Evolutionary conservation across 345 rosid species (phyloP).

Genomic region (Citrus mangshanensis): DNA sequence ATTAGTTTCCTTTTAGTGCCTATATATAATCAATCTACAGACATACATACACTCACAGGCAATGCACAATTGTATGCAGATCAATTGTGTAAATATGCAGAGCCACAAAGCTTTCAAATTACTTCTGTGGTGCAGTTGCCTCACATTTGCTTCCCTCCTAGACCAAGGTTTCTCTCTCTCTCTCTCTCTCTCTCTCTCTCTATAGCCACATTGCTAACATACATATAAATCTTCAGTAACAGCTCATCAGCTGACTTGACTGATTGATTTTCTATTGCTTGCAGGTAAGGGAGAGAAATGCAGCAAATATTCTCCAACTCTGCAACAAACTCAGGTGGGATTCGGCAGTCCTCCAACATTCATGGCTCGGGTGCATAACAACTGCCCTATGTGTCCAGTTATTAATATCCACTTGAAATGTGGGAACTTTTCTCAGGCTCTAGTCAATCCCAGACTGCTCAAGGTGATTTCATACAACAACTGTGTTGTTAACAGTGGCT

Average conservation of each 20-base stretch:
- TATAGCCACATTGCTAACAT: neutral
- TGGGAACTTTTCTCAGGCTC: slow-evolving; percentile 28
- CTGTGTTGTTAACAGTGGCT: slow-evolving; percentile 31
- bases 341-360: slow-evolving; percentile 24
- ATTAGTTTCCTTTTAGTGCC: neutral
- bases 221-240: no score
- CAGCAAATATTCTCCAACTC: slow-evolving; percentile 10
- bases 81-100: neutral
- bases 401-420: slow-evolving; percentile 33
- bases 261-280: neutral
- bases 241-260: neutral
- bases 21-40: neutral
- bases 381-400: slow-evolving; percentile 35
- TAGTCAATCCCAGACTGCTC: slow-evolving; percentile 32
- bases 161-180: slow-evolving; percentile 1
- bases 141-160: slow-evolving; percentile 17
- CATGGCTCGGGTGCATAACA: slow-evolving; percentile 27
- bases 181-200: slow-evolving; percentile 8
- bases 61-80: neutral
- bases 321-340: slow-evolving; percentile 28
- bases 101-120: slow-evolving; percentile 1
- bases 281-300: slow-evolving; percentile 28
- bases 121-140: slow-evolving; percentile 12
- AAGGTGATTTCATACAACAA: slow-evolving; percentile 27
- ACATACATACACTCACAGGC: neutral